phyloP scores from a whole-genome alignment of 306 rosid genomes.

The Casuarina cunninghamiana region DNA sequence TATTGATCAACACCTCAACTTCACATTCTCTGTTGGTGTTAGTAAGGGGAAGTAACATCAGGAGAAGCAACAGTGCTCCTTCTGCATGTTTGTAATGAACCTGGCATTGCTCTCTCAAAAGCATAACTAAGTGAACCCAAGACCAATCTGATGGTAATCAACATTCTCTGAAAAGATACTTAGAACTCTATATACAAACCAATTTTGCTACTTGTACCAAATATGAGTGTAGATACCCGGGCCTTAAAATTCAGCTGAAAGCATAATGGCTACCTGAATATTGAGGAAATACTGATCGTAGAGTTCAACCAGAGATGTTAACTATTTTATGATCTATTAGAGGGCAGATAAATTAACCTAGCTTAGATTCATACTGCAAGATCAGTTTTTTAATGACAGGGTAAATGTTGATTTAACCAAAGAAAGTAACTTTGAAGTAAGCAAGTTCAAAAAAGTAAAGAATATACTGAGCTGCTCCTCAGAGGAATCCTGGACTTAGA shows the following conservation, averaged over 20 bases:
- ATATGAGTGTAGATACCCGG: background rate
- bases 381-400: too few species aligned
- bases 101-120: background rate
- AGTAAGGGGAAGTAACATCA: background rate
- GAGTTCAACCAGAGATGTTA: too few species aligned
- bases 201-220: background rate
- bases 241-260: background rate
- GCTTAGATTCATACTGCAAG: too few species aligned
- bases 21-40: background rate
- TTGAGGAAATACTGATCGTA: too few species aligned
- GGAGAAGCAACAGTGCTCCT: background rate
- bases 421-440: background rate
- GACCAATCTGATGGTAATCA: background rate
- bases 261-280: background rate
- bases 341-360: too few species aligned
- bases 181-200: background rate
- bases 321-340: too few species aligned
- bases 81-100: background rate
- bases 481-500: background rate
- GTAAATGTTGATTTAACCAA: background rate
- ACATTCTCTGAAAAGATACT: background rate
- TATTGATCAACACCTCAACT: too few species aligned
- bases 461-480: background rate
- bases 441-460: conserved; percentile 4
- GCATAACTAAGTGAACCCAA: background rate